Evolutionary conservation across 2,329 filamentous ascomycete genomes (phyloP).

Genomic region (Berkeleyomyces basicola): DNA sequence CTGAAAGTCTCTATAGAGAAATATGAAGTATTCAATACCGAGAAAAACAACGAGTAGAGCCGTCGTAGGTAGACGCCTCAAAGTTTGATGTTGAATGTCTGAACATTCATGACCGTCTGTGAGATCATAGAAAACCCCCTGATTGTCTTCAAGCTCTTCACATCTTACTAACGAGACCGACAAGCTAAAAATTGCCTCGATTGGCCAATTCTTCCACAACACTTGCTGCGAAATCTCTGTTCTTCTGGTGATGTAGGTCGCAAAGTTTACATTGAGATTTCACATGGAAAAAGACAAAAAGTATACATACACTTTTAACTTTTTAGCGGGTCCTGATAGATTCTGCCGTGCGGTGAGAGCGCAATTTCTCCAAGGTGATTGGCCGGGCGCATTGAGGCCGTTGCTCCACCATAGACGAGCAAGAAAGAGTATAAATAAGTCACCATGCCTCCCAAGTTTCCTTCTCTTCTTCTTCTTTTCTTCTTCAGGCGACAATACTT

Average conservation of each 20-base stretch:
- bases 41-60: conserved; percentile 17
- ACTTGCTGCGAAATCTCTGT: background rate
- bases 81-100: too few relatives aligned
- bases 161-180: too few relatives aligned
- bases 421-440: conserved; percentile 28
- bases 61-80: too few relatives aligned
- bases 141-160: too few relatives aligned
- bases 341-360: conserved; percentile 16
- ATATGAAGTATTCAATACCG: background rate
- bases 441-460: conserved; percentile 18
- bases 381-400: background rate
- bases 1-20: conserved; percentile 37
- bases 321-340: conserved; percentile 8
- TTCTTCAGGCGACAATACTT: conserved; percentile 46
- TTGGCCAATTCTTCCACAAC: background rate
- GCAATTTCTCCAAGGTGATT: background rate
- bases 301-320: conserved; percentile 10
- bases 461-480: conserved; percentile 33
- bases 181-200: too few relatives aligned
- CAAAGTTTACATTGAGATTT: background rate
- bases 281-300: conserved; percentile 5
- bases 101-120: too few relatives aligned
- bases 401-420: conserved; percentile 18
- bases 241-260: conserved; percentile 8
- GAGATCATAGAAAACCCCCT: too few relatives aligned